Base-by-base conservation (phyloP, 164 flowering plant species). In the Aristolochia contorta region DNA sequence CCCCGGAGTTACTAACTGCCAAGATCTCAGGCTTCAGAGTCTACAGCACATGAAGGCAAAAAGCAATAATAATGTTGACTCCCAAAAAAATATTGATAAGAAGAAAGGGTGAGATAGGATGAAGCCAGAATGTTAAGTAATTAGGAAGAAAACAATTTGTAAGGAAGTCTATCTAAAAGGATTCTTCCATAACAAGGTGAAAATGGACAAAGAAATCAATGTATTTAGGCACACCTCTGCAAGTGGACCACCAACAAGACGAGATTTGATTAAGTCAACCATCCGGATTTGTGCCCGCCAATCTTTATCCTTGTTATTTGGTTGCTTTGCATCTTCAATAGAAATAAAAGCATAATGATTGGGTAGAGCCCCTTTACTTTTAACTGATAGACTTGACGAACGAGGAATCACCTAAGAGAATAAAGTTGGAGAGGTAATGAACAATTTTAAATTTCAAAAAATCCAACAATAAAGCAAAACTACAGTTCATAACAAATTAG, bases 341-440 rank as follows among this genome's bases (percentile, higher is more conserved):
- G 87, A 86, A 56, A 93, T 16, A 72, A 90, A 88, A 21, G 97
- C 96, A 74, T 79, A 79, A 49, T 80, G 65, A 63, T 80, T 66
- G 51, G 70, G 23, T 20, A 55, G 49, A 52, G 74, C 81, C 37
- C 58, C 75, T n/a, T 62, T 57, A 23, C 46, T 67, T 47, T 69
- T 73, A 14, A 20, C 59, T 46, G 68, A 63, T 66, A 72, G 65
- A 18, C 58, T 60, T 15, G 73, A 61, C 55, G 80, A 21, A 67
- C 72, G 58, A 9, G 97, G 99, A 78, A 93, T 86, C 62, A 93
- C 97, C 99, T 93, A 78, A 47, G 66, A 68, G 53, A 57, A 41
- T 23, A 69, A 61, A 54, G 41, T 27, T 8, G 18, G 18, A 21
- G 16, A 50, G 49, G 15, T n/a, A 24, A 23, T 57, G 46, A 46